Conservation (phyloP, 176 grass and related monocot species). For the Rhipidocladum racemiflorum region DNA sequence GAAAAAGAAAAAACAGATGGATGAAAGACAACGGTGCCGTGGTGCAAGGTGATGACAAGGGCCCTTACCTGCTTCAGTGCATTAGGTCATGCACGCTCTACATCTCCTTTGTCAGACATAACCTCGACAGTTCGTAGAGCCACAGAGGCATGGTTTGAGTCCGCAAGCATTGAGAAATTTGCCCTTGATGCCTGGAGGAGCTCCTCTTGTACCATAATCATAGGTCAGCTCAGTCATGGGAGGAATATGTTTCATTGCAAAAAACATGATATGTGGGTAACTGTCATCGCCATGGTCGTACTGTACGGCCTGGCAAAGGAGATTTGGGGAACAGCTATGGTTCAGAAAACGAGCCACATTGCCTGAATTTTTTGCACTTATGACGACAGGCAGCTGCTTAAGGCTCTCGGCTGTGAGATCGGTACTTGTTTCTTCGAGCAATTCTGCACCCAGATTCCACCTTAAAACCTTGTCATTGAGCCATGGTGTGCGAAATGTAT, state of each 20-base stretch:
- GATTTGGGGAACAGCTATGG: slow-evolving; percentile 67
- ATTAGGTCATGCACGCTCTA: background rate
- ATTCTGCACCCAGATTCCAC: slow-evolving; percentile 54
- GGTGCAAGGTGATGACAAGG: background rate
- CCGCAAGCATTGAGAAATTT: slow-evolving; percentile 1
- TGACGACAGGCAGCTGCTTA: slow-evolving; percentile 37
- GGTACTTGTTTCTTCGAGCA: slow-evolving; percentile 29
- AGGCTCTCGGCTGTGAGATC: slow-evolving; percentile 15
- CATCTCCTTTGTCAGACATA: slow-evolving; percentile 24
- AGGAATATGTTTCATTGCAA: slow-evolving; percentile 65
- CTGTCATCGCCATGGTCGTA: slow-evolving; percentile 50
- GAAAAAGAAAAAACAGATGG: background rate
- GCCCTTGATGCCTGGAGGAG: slow-evolving; percentile 22
- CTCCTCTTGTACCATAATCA: slow-evolving; percentile 57
- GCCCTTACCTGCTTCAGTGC: slow-evolving; percentile 22
- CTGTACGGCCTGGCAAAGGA: slow-evolving; percentile 62
- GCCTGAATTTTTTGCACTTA: slow-evolving; percentile 53
- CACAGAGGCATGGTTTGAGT: slow-evolving; percentile 43
- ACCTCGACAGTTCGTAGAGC: slow-evolving; percentile 34
- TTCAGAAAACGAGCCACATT: slow-evolving; percentile 68
- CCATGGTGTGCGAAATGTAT: slow-evolving; percentile 33
- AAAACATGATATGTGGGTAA: slow-evolving; percentile 67
- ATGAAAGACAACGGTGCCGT: background rate
- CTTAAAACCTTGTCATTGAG: slow-evolving; percentile 12
- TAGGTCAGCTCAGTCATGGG: slow-evolving; percentile 67